Percentiles rank a stretch among this genome's conserved stretches.
These are phyloP conservation scores for Diacronema lutheri DNA, from an alignment of 78 protist genomes.

Conservation along the genomic window DNA sequence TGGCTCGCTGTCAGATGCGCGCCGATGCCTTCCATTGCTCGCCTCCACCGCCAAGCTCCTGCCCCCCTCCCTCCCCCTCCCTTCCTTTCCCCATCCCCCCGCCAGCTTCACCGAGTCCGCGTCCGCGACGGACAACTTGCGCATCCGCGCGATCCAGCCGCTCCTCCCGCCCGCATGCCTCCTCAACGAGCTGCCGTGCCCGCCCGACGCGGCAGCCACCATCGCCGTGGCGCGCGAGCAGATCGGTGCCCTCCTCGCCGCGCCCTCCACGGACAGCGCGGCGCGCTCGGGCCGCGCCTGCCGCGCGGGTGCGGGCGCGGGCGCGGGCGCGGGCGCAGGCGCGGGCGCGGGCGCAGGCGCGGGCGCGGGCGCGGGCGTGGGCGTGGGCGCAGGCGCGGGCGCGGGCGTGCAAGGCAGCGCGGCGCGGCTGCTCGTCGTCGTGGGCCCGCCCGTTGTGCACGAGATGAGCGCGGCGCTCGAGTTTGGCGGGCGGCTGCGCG, in stretches of 20 bases:
- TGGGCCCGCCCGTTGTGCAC: constrained; percentile 20
- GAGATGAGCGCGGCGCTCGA: constrained; percentile 20
- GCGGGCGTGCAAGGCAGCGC: too few relatives aligned
- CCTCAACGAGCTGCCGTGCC: neutral
- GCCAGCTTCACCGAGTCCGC: too few relatives aligned
- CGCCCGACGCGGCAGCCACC: too few relatives aligned
- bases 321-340: too few relatives aligned
- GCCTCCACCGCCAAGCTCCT: too few relatives aligned
- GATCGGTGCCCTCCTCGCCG: neutral
- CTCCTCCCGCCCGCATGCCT: constrained; percentile 15
- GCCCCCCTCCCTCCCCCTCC: too few relatives aligned
- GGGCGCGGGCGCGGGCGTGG: too few relatives aligned
- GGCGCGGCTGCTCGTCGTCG: constrained; percentile 22
- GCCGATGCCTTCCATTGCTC: too few relatives aligned
- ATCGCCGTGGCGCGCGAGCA: neutral
- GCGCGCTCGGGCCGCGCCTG: neutral
- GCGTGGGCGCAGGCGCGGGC: neutral
- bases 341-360: too few relatives aligned
- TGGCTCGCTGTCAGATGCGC: too few relatives aligned
- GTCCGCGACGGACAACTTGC: neutral
- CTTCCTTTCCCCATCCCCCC: too few relatives aligned
- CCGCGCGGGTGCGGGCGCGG: neutral
- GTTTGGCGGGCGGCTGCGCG: neutral
- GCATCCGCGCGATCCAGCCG: neutral
- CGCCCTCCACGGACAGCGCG: constrained; percentile 5